phyloP scores from a whole-genome alignment of 352 stramenopile genomes.

The Pythium myriotylum region DNA sequence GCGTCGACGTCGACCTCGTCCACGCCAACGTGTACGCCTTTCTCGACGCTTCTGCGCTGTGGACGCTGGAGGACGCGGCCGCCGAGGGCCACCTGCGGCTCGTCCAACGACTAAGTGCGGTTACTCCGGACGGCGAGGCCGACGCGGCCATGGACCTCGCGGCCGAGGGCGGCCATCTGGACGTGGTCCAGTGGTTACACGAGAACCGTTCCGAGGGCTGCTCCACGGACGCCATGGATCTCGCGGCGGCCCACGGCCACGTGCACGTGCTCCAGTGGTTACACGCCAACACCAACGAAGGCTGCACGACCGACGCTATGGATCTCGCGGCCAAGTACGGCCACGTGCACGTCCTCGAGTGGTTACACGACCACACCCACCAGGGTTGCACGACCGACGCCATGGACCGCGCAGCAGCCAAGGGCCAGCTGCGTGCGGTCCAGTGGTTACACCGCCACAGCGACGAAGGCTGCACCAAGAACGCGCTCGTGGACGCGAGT shows the following conservation, averaged over 20 bases:
- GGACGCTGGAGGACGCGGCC: slow-evolving; percentile 25
- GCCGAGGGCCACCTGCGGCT: slow-evolving; percentile 21
- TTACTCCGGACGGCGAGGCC: slow-evolving; percentile 11
- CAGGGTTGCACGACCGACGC: slow-evolving; percentile 31
- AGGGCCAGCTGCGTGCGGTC: slow-evolving; percentile 32
- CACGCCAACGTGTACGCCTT: slow-evolving; percentile 24
- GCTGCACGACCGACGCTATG: slow-evolving; percentile 36
- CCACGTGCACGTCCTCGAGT: slow-evolving; percentile 34
- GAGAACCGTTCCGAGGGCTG: slow-evolving; percentile 22
- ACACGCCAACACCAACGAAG: slow-evolving; percentile 16
- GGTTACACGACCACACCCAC: slow-evolving; percentile 24
- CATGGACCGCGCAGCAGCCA: slow-evolving; percentile 34
- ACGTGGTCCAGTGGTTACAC: slow-evolving; percentile 29
- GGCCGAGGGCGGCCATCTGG: slow-evolving; percentile 29
- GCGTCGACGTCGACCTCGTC: slow-evolving; percentile 22
- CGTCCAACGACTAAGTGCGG: slow-evolving; percentile 19
- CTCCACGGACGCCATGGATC: slow-evolving; percentile 22
- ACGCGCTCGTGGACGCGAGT: slow-evolving; percentile 45
- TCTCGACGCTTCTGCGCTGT: slow-evolving; percentile 15
- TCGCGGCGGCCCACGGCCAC: slow-evolving; percentile 15
- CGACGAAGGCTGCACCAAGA: slow-evolving; percentile 44
- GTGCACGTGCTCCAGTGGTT: slow-evolving; percentile 22
- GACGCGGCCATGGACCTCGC: slow-evolving; percentile 33
- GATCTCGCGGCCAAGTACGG: slow-evolving; percentile 33
- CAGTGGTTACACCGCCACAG: slow-evolving; percentile 38